These are phyloP conservation scores for Microdochium nivale DNA, from an alignment of 2,329 filamentous ascomycete genomes.

Conservation along the genomic window DNA sequence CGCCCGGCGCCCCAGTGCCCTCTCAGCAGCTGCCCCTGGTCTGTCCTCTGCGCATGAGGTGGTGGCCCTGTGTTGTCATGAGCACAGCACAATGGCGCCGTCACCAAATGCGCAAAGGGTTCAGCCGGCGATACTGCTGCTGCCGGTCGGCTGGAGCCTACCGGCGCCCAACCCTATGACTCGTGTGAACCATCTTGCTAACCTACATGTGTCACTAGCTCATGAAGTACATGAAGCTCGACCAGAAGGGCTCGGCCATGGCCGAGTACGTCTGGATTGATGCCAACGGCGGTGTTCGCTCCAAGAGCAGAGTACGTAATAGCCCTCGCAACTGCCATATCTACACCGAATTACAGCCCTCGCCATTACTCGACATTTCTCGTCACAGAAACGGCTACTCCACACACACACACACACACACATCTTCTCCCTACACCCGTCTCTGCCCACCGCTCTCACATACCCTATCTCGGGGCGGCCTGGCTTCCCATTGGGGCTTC, in stretches of 20 bases:
- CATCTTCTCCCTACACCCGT: neutral
- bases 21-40: neutral
- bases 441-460: neutral
- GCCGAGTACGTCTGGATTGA: conserved; percentile 98
- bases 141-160: neutral
- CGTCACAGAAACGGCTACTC: conserved; percentile 6
- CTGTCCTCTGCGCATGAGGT: neutral
- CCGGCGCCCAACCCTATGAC: neutral
- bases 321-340: conserved; percentile 11
- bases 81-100: neutral
- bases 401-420: neutral
- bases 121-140: neutral
- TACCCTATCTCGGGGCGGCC: neutral
- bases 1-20: neutral
- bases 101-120: neutral
- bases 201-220: conserved; percentile 44
- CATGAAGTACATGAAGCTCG: conserved; percentile 83
- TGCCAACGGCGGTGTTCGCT: conserved; percentile 71
- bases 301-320: conserved; percentile 85
- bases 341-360: conserved; percentile 14
- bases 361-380: conserved; percentile 15
- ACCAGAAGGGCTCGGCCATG: conserved; percentile 82
- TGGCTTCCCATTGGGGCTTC: neutral
- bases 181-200: neutral
- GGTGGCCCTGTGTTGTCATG: neutral